Conservation (phyloP, 192 early-diverging fungal genomes). For the Paraglomus occultum region DNA sequence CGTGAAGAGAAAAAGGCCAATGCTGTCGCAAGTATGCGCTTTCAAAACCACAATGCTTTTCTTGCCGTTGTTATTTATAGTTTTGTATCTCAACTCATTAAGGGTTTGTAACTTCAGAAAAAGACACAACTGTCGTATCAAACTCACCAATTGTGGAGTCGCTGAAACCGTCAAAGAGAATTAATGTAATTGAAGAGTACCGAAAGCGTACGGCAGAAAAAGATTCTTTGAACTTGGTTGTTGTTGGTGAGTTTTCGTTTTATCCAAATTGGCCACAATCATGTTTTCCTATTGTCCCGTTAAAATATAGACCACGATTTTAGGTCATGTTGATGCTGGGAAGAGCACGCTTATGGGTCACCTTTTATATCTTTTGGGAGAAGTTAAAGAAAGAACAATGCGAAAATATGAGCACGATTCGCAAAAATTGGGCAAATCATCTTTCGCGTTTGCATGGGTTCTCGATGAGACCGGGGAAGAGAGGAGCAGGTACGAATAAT, state of each 20-base stretch:
- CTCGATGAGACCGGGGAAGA: conserved; percentile 97
- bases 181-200: conserved; percentile 71
- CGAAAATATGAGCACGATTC: conserved; percentile 87
- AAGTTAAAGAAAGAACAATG: conserved; percentile 85
- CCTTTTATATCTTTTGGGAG: conserved; percentile 81
- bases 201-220: conserved; percentile 66
- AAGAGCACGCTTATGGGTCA: conserved; percentile 98
- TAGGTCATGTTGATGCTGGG: conserved; percentile 95
- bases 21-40: conserved; percentile 11
- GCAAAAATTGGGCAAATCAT: conserved; percentile 90
- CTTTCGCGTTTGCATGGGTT: conserved; percentile 98
- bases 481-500: conserved; percentile 52
- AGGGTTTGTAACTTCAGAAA: conserved; percentile 21
- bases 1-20: conserved; percentile 35
- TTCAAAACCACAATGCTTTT: conserved; percentile 25
- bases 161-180: conserved; percentile 48
- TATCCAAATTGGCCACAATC: neutral
- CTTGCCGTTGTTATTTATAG: neutral
- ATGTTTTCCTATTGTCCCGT: neutral
- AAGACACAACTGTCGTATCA: conserved; percentile 35
- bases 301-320: neutral
- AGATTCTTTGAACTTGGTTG: conserved; percentile 77
- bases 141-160: conserved; percentile 38
- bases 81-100: conserved; percentile 24
- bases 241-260: conserved; percentile 61